Evolutionary conservation across 805 yeast species (phyloP), one percentile per base, ranked within the genome.

Genomic region (Lipomyces sp.): DNA sequence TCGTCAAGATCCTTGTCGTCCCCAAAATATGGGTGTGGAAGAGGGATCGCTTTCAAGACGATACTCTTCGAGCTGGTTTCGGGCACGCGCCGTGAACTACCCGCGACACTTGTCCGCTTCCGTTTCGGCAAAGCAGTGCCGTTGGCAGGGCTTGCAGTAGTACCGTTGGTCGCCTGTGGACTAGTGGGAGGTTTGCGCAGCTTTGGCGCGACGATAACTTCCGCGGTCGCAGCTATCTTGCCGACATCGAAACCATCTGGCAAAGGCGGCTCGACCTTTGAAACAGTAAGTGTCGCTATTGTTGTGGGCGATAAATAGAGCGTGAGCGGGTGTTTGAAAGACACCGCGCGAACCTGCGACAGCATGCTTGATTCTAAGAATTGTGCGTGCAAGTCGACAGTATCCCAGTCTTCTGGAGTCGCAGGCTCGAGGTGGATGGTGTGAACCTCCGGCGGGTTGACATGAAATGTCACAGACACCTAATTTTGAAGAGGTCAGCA

Each of bases 341-440:
- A 71, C 0, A 89, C 84, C 43, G 90, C 84, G 51, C 97, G 73
- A 0, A 95, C 81, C 64, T 91, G 97, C 48, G 82, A 79, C 32
- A 91, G 70, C 60, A 90, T 74, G 56, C 79, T 78, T 40, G 81
- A 79, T 63, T 91, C 97, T 23, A 91, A 75, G 37, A 75, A 78
- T 26, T 77, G 80, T 1, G 95, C 91, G 66, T 91, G 86, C 2
- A 84, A 67, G 63, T 90, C 96, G 2, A 89, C 85, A 24, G 86
- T 70, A 58, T 90, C 97, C 97, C 97, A 91, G 64, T 91, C 98
- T 4, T 83, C 75, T 1, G 82, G 67, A 0, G 86, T 75, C 18
- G 77, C 68, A 0, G 98, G 98, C 61, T 86, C 96, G 39, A 91
- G 74, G 61, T 79, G 81, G 2, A 90, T 81, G 2, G 81, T 78